Evolutionary conservation across 495 filamentous ascomycete species (phyloP), one percentile per base, ranked within the genome.

Genomic region (Penicillium fimorum): DNA sequence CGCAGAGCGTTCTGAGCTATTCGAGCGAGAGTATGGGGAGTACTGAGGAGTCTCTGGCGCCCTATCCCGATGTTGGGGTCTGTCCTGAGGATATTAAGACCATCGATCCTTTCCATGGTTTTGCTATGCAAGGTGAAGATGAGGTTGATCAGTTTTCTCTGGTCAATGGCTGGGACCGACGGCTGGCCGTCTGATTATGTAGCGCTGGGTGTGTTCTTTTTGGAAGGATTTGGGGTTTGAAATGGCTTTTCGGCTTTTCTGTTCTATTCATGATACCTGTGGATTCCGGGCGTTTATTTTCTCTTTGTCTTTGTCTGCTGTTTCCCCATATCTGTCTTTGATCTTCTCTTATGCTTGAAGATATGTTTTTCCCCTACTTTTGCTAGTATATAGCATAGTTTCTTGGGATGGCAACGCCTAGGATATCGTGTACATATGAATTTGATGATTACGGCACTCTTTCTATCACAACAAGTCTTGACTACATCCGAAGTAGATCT

Each of bases 21-120:
- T 90, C 87, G 17, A 87, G 91, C 47, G 89, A 93, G 56, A 90
- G 88, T 58, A 65, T 91, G 63, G 87, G 72, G 5, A 84, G 79
- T 45, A 66, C 59, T 8, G 79, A 79, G 12, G 77, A 79, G 10
- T 62, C 59, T n/a, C n/a, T 69, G 13, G 47, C 55, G 18, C 46
- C 63, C 0, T 65, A 64, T 15, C 50, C 41, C 0, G 66, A 71
- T 46, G 46, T 57, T 35, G 66, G 58, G 9, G 50, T 71, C 11
- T 62, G 58, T 11, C 56, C 68, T 3, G 72, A 72, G n/a, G 70
- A 72, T 4, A 55, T 67, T 13, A 58, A 58, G 18, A 30, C 71
- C 2, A 20, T 73, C 29, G 77, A 81, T 48, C 68, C 77, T 10
- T 82, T 79, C 57, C 69, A 71, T n/a, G 71, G 73, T 7, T 72